Percentiles rank a stretch among this genome's conserved stretches.
Conservation (phyloP, 257 asterid species). For the Salvia hispanica region DNA sequence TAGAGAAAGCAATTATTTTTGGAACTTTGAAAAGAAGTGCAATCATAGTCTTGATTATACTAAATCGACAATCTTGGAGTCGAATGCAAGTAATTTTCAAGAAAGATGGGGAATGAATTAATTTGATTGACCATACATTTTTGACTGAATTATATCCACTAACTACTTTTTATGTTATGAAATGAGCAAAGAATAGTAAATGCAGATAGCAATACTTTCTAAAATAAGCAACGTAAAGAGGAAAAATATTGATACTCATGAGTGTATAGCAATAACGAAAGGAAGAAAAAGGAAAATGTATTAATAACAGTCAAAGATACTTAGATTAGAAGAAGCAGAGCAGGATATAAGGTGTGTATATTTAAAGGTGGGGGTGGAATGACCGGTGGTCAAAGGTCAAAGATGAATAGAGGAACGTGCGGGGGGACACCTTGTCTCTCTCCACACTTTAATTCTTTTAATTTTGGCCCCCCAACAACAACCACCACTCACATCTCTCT, state of each 20-base stretch:
- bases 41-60: not conserved
- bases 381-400: conserved; percentile 70
- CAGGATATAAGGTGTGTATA: conserved; percentile 1
- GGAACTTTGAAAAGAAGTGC: not conserved
- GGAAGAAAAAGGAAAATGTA: conserved; percentile 15
- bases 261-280: conserved; percentile 10
- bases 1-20: not conserved
- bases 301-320: conserved; percentile 17
- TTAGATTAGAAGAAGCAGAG: conserved; percentile 24
- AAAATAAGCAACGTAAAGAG: not conserved
- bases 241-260: not conserved
- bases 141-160: not conserved
- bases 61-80: conserved; percentile 15
- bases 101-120: not conserved
- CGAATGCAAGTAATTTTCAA: conserved; percentile 18
- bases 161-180: not conserved
- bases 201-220: not conserved
- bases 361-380: conserved; percentile 17
- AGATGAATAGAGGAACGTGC: conserved; percentile 60
- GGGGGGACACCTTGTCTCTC: conserved; percentile 54
- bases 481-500: not conserved
- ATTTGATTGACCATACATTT: not conserved
- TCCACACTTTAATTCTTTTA: conserved; percentile 20
- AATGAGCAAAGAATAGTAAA: not conserved
- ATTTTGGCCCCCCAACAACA: conserved; percentile 10